phyloP scores from a whole-genome alignment of 2,329 filamentous ascomycete species.

The Sclerotinia subarctica region DNA sequence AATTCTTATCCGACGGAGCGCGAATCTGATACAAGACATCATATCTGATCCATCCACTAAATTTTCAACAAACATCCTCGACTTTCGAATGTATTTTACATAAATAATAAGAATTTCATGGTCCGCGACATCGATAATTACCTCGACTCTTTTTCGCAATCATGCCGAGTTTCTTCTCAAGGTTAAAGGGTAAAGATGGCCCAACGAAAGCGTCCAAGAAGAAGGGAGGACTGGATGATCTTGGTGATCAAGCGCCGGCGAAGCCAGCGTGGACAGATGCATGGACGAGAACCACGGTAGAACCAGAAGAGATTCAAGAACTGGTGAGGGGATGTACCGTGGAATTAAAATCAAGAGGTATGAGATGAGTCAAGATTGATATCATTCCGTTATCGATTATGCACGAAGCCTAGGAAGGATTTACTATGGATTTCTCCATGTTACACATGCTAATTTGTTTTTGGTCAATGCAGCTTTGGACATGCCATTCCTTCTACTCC shows the following conservation, averaged over 20 bases:
- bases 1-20: conserved; percentile 17
- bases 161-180: conserved; percentile 39
- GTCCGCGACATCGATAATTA: conserved; percentile 5
- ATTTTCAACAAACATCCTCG: not conserved
- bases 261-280: conserved; percentile 86
- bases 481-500: conserved; percentile 86
- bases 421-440: conserved; percentile 15
- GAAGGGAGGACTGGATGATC: conserved; percentile 57
- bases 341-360: conserved; percentile 94
- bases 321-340: conserved; percentile 79
- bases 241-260: conserved; percentile 49
- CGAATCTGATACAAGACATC: conserved; percentile 12
- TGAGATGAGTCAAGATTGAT: conserved; percentile 35
- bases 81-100: conserved; percentile 6
- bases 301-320: conserved; percentile 87
- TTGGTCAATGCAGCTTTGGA: conserved; percentile 65
- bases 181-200: conserved; percentile 68
- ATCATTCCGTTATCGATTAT: conserved; percentile 33
- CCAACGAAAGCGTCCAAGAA: conserved; percentile 54
- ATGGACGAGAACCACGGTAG: conserved; percentile 77
- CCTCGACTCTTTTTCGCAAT: conserved; percentile 15
- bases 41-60: not conserved
- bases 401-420: conserved; percentile 26
- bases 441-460: conserved; percentile 32
- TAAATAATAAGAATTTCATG: not conserved